Evolutionary conservation across 805 yeast genomes (phyloP).

Genomic region (Sugiyamaella smithiae): DNA sequence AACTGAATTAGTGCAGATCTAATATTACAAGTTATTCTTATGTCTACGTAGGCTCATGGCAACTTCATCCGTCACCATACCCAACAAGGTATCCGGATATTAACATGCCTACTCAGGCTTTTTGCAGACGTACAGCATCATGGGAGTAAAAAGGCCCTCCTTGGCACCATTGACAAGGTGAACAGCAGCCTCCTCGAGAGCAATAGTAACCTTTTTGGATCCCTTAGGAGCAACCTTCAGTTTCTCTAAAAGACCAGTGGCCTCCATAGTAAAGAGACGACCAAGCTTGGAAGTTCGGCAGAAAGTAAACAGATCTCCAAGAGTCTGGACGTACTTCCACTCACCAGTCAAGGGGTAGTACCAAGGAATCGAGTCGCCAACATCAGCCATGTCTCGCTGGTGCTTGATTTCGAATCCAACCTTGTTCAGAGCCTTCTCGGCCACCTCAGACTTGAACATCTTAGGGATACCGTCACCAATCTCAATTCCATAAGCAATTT

Average conservation of each 20-base stretch:
- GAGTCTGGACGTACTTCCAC: conserved; percentile 77
- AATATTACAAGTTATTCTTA: too few species aligned
- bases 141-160: conserved; percentile 89
- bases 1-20: too few species aligned
- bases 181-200: conserved; percentile 95
- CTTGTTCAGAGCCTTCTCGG: conserved; percentile 75
- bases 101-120: conserved; percentile 53
- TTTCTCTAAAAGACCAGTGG: conserved; percentile 79
- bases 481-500: conserved; percentile 95
- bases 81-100: too few species aligned
- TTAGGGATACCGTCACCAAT: conserved; percentile 98
- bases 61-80: too few species aligned
- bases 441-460: conserved; percentile 84
- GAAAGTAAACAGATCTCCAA: conserved; percentile 76
- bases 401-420: conserved; percentile 84
- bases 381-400: conserved; percentile 79
- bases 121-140: conserved; percentile 89
- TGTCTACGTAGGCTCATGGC: too few species aligned
- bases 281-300: conserved; percentile 87
- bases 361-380: conserved; percentile 89
- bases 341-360: conserved; percentile 96
- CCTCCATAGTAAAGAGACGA: conserved; percentile 76
- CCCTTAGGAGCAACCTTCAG: conserved; percentile 92
- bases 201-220: conserved; percentile 81
- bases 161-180: conserved; percentile 92